Conservation (phyloP, 2,329 filamentous ascomycete genomes). For the Trichocomaceae sp. region DNA sequence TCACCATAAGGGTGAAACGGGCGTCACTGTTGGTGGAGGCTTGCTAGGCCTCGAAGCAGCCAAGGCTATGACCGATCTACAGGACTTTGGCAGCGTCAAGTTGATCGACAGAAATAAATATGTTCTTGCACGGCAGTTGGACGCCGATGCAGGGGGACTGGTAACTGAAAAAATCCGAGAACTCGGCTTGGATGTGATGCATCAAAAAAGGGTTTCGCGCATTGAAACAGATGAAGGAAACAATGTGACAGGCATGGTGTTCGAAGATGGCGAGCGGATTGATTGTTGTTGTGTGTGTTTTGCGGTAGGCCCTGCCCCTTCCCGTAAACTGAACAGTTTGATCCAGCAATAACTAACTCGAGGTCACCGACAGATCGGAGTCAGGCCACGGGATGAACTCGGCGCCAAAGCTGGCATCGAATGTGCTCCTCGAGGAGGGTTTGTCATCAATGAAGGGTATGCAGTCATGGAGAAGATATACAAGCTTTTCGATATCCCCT, state of each 20-base stretch:
- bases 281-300: slow-evolving; percentile 79
- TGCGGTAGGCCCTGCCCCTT: slow-evolving; percentile 46
- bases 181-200: slow-evolving; percentile 73
- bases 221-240: slow-evolving; percentile 64
- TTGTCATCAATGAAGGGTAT: slow-evolving; percentile 51
- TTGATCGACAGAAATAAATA: slow-evolving; percentile 76
- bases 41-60: slow-evolving; percentile 81
- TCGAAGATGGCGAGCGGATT: slow-evolving; percentile 73
- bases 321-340: neutral
- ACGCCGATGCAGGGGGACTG: slow-evolving; percentile 71
- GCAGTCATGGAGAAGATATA: neutral
- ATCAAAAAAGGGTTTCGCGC: slow-evolving; percentile 66
- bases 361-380: slow-evolving; percentile 55
- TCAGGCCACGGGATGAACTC: slow-evolving; percentile 72
- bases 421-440: slow-evolving; percentile 64
- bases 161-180: slow-evolving; percentile 73
- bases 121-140: slow-evolving; percentile 76
- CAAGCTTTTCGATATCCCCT: neutral
- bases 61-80: slow-evolving; percentile 83
- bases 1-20: slow-evolving; percentile 59
- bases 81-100: slow-evolving; percentile 65
- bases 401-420: slow-evolving; percentile 63
- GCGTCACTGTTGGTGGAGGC: slow-evolving; percentile 75
- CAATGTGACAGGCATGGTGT: slow-evolving; percentile 64
- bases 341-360: neutral